phyloP scores from a whole-genome alignment of 1,139 yeast genomes.

The Zhuliangozyma parablackwelliae region DNA sequence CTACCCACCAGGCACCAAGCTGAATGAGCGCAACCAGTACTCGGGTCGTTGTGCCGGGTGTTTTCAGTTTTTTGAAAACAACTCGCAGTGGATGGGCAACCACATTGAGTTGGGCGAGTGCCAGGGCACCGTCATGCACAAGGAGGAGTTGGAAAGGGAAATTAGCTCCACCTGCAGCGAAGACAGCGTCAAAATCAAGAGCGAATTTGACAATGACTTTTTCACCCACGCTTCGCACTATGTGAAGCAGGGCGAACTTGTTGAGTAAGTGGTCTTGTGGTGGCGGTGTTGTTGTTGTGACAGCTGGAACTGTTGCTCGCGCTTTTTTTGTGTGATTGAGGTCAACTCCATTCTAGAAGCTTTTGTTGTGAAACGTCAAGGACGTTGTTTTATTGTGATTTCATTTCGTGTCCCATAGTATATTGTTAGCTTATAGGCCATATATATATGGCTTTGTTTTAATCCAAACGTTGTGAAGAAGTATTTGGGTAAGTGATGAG shows the following conservation, averaged over 20 bases:
- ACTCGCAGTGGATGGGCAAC: conserved; percentile 45
- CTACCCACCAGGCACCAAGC: conserved; percentile 55
- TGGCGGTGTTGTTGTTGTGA: neutral
- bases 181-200: neutral
- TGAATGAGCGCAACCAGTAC: conserved; percentile 37
- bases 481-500: too few relatives aligned
- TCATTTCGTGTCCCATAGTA: too few relatives aligned
- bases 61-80: conserved; percentile 44
- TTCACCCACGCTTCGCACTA: conserved; percentile 4
- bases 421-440: too few relatives aligned
- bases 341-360: too few relatives aligned
- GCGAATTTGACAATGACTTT: conserved; percentile 1
- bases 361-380: too few relatives aligned
- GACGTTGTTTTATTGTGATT: too few relatives aligned
- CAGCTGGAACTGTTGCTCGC: neutral
- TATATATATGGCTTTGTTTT: too few relatives aligned
- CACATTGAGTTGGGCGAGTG: conserved; percentile 49
- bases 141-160: conserved; percentile 1
- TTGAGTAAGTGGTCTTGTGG: neutral
- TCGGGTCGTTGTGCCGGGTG: conserved; percentile 59
- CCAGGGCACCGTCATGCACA: conserved; percentile 30
- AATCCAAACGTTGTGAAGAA: too few relatives aligned
- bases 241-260: conserved; percentile 3
- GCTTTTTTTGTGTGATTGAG: neutral
- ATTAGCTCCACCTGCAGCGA: neutral